A percentile compares a stretch with the other conserved stretches of the same genome.
Conservation (phyloP, 2,329 filamentous ascomycete species). For the Tolypocladium pustulatum region DNA sequence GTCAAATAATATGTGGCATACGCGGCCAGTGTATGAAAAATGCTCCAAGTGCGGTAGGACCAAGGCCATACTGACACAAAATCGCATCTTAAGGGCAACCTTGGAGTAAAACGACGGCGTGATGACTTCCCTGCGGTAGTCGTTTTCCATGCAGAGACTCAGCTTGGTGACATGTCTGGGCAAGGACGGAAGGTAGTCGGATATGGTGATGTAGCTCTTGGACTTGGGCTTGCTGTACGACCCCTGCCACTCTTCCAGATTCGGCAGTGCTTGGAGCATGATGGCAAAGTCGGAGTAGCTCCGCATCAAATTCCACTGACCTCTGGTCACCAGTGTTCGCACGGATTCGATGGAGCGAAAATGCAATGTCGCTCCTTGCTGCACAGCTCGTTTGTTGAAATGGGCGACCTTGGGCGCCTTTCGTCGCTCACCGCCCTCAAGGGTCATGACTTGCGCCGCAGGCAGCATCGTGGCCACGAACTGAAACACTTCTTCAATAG, state of each 20-base stretch:
- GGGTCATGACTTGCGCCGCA: slow-evolving; percentile 53
- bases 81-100: slow-evolving; percentile 48
- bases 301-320: slow-evolving; percentile 68
- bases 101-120: slow-evolving; percentile 52
- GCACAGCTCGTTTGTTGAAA: slow-evolving; percentile 14
- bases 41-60: slow-evolving; percentile 54
- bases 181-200: slow-evolving; percentile 47
- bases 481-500: slow-evolving; percentile 57
- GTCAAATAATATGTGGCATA: slow-evolving; percentile 61
- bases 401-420: slow-evolving; percentile 56
- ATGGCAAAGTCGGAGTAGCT: slow-evolving; percentile 50
- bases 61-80: slow-evolving; percentile 53
- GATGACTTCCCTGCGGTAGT: slow-evolving; percentile 54
- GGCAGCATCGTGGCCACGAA: slow-evolving; percentile 51
- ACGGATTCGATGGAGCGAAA: slow-evolving; percentile 44
- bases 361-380: slow-evolving; percentile 16
- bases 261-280: slow-evolving; percentile 53
- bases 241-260: slow-evolving; percentile 52
- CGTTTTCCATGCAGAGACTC: slow-evolving; percentile 60
- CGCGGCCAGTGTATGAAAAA: slow-evolving; percentile 60
- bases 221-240: slow-evolving; percentile 62
- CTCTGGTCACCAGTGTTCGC: slow-evolving; percentile 59
- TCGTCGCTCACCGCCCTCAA: slow-evolving; percentile 68
- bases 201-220: slow-evolving; percentile 62
- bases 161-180: slow-evolving; percentile 50